Base-by-base conservation (phyloP, 2,329 filamentous ascomycete species). In the Aspergillus jensenii region DNA sequence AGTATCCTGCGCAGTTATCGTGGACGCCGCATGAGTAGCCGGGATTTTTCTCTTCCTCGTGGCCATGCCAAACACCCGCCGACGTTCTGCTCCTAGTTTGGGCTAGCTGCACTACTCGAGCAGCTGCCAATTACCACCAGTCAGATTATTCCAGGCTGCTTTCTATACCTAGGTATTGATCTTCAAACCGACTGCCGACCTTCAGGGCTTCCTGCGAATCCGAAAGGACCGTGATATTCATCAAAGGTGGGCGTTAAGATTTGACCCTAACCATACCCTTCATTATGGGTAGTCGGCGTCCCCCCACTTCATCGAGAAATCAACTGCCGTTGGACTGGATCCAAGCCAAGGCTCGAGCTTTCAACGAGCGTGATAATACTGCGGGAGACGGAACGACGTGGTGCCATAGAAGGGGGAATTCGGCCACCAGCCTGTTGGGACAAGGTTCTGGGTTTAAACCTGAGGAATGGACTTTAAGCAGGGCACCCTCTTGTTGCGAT, bases 71-170 rank as follows among this genome's bases (percentile, higher is more conserved):
- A 7, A 33, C 19, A n/a, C 45, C 37, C 37, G 21, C 40, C 27
- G 31, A 14, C 14, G 35, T 17, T 46, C 31, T 47, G 40, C 40
- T 51, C 39, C 46, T 9, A 33, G 31, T 51, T 54, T 19, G 27
- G 35, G 15, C 21, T 58, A 49, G 40, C 14, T 41, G 56, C 51
- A 51, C 51, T 27, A 58, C 56, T 51, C 40, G 9, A 51, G n/a
- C 17, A 44, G 35, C 27, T 37, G 39, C 45, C 51, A 55, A 44
- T 43, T 25, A 9, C 19, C 39, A 27, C 39, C 21, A 19, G 37
- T 15, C n/a, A 54, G n/a, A 23, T 41, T 27, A n/a, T 5, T 21
- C 19, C 45, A 12, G 31, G 31, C n/a, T 25, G 9, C 25, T 35
- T n/a, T 9, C 25, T 43, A 41, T 43, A 48, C 41, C 33, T 11